These are phyloP conservation scores for Sisymbrium altissimum DNA, from an alignment of 345 rosid species.

Conservation along the genomic window DNA sequence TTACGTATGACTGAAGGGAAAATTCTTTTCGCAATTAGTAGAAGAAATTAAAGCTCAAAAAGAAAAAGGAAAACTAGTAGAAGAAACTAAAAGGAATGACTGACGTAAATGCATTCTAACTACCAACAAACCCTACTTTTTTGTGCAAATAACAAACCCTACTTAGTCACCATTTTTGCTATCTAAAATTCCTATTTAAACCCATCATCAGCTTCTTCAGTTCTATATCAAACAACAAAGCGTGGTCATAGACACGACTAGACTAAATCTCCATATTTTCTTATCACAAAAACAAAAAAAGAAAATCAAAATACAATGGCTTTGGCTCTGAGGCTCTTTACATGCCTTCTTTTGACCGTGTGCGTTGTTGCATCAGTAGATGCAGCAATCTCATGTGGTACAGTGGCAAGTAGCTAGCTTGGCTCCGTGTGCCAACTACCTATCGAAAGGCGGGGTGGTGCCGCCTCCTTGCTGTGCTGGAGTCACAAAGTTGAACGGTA, in stretches of 20 bases:
- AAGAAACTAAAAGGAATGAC: no score
- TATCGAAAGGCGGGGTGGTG: neutral
- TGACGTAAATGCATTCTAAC: no score
- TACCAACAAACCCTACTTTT: no score
- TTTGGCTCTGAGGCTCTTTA: conserved; percentile 6
- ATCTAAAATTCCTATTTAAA: conserved; percentile 10
- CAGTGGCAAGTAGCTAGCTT: conserved; percentile 19
- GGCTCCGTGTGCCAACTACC: conserved; percentile 35
- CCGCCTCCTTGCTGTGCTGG: conserved; percentile 45
- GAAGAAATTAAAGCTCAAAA: no score
- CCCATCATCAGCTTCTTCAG: neutral
- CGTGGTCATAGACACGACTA: neutral
- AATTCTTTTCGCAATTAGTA: no score
- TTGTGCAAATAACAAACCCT: no score
- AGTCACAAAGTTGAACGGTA: conserved; percentile 27
- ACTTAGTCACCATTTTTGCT: neutral
- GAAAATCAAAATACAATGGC: conserved; percentile 18
- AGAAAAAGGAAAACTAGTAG: no score
- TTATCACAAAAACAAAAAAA: no score
- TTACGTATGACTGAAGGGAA: no score
- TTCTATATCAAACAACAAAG: conserved; percentile 20
- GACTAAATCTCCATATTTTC: neutral
- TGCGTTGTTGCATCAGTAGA: conserved; percentile 27
- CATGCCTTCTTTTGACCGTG: conserved; percentile 18
- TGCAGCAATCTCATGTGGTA: conserved; percentile 41